Percentiles rank a stretch among this genome's conserved stretches.
Evolutionary conservation across 768 basidiomycete species (phyloP).

Genomic region (Cystofilobasidium bisporidii): DNA sequence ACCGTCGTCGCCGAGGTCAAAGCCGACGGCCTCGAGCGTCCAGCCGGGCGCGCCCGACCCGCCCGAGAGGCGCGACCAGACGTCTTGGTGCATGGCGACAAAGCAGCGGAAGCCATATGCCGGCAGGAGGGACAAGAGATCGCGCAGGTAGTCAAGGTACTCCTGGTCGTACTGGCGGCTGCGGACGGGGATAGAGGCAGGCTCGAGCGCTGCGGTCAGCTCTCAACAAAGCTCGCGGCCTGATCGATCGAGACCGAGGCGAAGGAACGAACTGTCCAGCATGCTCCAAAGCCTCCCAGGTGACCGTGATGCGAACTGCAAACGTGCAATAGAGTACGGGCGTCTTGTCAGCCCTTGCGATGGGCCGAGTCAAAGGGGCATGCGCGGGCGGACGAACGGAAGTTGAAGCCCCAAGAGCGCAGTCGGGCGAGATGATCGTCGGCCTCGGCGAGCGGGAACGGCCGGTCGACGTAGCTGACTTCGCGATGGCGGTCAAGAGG

Average conservation of each 20-base stretch:
- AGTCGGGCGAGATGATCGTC: constrained; percentile 56
- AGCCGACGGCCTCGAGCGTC: constrained; percentile 78
- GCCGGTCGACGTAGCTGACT: constrained; percentile 79
- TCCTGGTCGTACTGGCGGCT: constrained; percentile 76
- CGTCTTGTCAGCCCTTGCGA: not conserved
- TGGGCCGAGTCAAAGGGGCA: not conserved
- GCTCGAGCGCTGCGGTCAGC: not conserved
- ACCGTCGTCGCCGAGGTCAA: constrained; percentile 52
- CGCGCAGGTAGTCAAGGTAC: constrained; percentile 69
- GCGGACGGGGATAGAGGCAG: not conserved
- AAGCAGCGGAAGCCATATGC: constrained; percentile 47
- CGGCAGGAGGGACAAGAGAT: constrained; percentile 59
- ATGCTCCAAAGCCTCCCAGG: constrained; percentile 97
- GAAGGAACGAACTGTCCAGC: constrained; percentile 63
- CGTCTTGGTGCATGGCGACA: constrained; percentile 24
- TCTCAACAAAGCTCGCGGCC: not conserved
- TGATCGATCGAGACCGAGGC: not conserved
- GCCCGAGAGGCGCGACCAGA: constrained; percentile 77
- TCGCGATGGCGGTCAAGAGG: constrained; percentile 58
- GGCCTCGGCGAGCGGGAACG: constrained; percentile 83
- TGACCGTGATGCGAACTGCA: constrained; percentile 78
- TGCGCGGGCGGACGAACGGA: constrained; percentile 45
- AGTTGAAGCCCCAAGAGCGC: constrained; percentile 30
- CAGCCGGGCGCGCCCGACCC: constrained; percentile 95
- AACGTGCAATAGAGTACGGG: not conserved